phyloP scores from a whole-genome alignment of 352 stramenopile species.

The Phytophthora constricta region DNA sequence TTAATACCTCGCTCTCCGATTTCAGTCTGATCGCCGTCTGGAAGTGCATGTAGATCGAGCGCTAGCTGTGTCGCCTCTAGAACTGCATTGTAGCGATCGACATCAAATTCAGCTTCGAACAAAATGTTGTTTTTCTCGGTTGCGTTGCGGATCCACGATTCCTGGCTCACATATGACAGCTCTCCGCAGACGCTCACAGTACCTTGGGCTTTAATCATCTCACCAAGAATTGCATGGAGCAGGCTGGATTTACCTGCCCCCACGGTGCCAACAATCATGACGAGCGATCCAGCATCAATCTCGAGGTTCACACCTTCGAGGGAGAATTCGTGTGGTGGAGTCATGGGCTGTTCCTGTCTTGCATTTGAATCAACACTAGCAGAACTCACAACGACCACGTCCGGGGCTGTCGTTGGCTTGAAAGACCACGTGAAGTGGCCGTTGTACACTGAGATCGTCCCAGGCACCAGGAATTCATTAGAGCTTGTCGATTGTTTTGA shows the following conservation, averaged over 20 bases:
- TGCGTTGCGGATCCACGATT: slow-evolving; percentile 92
- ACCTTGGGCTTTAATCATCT: slow-evolving; percentile 48
- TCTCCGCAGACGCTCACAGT: slow-evolving; percentile 34
- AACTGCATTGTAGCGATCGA: slow-evolving; percentile 45
- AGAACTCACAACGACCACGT: slow-evolving; percentile 37
- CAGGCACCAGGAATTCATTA: slow-evolving; percentile 6
- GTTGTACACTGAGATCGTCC: slow-evolving; percentile 25
- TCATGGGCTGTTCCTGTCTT: slow-evolving; percentile 5
- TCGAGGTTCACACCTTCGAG: slow-evolving; percentile 60
- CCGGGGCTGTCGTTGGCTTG: neutral
- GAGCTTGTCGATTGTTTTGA: neutral
- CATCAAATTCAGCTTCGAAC: slow-evolving; percentile 38
- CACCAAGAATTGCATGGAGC: slow-evolving; percentile 53
- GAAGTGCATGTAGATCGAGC: slow-evolving; percentile 86
- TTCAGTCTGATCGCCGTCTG: slow-evolving; percentile 91
- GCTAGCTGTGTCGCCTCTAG: slow-evolving; percentile 82
- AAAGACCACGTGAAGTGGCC: slow-evolving; percentile 35
- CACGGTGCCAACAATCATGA: slow-evolving; percentile 63
- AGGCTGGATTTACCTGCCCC: slow-evolving; percentile 65
- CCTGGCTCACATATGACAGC: slow-evolving; percentile 90
- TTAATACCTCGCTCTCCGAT: slow-evolving; percentile 97
- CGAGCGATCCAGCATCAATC: slow-evolving; percentile 60
- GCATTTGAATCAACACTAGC: slow-evolving; percentile 11
- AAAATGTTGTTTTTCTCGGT: slow-evolving; percentile 85
- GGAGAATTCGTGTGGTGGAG: slow-evolving; percentile 23